A percentile compares a stretch with the other conserved stretches of the same genome.
Evolutionary conservation across 495 filamentous ascomycete genomes (phyloP).

Genomic region (Podospora tetraspora): DNA sequence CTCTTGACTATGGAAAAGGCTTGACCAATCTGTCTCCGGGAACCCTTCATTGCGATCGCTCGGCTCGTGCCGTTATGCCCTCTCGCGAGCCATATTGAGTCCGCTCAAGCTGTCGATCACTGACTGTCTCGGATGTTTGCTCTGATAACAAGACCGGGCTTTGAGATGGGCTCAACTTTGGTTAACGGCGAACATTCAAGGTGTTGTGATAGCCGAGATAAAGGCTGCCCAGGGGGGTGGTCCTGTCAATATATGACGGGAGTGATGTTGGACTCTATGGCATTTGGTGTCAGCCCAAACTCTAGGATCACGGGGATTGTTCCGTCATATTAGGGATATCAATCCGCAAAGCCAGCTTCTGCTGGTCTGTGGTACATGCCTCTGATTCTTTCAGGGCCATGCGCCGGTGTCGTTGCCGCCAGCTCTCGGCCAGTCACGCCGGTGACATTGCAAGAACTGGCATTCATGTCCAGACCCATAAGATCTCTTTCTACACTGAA

Average conservation of each 20-base stretch:
- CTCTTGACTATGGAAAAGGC: background rate
- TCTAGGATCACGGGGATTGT: background rate
- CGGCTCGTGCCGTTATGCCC: background rate
- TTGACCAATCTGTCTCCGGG: background rate
- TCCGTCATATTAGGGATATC: background rate
- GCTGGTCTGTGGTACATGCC: background rate
- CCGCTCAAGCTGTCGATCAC: background rate
- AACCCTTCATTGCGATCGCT: background rate
- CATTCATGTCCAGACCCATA: background rate
- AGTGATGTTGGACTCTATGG: background rate
- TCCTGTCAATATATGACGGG: background rate
- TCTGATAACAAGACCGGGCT: background rate
- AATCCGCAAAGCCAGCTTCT: background rate
- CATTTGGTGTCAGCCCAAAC: background rate
- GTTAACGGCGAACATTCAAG: background rate
- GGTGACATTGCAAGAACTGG: background rate
- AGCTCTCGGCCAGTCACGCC: too few species aligned
- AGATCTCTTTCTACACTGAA: background rate
- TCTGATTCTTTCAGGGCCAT: background rate
- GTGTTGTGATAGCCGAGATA: background rate
- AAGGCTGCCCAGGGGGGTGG: background rate
- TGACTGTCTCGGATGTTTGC: background rate
- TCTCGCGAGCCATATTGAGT: background rate
- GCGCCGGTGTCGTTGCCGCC: background rate
- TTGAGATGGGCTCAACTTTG: background rate